phyloP scores from a whole-genome alignment of 2,329 filamentous ascomycete genomes.

The Verticillium albo-atrum region DNA sequence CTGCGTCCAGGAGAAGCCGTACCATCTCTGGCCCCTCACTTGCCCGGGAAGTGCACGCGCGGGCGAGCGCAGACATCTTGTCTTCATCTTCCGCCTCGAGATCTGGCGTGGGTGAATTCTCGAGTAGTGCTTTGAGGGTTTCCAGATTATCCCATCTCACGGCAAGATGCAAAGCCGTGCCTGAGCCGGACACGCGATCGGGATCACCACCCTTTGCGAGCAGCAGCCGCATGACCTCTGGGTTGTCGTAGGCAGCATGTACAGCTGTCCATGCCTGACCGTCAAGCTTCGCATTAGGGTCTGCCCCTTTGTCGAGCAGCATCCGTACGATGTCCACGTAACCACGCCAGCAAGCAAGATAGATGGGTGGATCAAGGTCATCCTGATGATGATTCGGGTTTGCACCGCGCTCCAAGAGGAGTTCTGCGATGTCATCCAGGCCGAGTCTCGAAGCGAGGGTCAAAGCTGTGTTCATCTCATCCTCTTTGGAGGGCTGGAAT shows the following conservation, averaged over 20 bases:
- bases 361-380: not conserved
- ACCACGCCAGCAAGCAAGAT: not conserved
- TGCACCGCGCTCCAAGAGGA: not conserved
- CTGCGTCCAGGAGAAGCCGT: constrained; percentile 9
- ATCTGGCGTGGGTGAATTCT: constrained; percentile 7
- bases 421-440: not conserved
- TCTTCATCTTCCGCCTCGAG: constrained; percentile 2
- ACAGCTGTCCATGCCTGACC: not conserved
- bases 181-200: not conserved
- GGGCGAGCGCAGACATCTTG: constrained; percentile 8
- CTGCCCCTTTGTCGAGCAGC: constrained; percentile 7
- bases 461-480: not conserved
- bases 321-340: not conserved
- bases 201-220: constrained; percentile 3
- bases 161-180: constrained; percentile 7
- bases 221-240: not conserved
- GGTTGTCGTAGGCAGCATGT: constrained; percentile 1
- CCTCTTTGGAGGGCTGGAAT: not conserved
- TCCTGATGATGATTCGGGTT: not conserved
- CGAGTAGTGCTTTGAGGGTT: constrained; percentile 7
- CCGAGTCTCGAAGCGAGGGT: not conserved
- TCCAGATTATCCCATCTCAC: not conserved
- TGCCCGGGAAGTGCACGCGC: constrained; percentile 1
- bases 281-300: not conserved
- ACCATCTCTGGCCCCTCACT: constrained; percentile 2